A percentile compares a stretch with the other conserved stretches of the same genome.
Evolutionary conservation across 2,329 filamentous ascomycete genomes (phyloP).

Genomic region (Aspergillus fijiensis): DNA sequence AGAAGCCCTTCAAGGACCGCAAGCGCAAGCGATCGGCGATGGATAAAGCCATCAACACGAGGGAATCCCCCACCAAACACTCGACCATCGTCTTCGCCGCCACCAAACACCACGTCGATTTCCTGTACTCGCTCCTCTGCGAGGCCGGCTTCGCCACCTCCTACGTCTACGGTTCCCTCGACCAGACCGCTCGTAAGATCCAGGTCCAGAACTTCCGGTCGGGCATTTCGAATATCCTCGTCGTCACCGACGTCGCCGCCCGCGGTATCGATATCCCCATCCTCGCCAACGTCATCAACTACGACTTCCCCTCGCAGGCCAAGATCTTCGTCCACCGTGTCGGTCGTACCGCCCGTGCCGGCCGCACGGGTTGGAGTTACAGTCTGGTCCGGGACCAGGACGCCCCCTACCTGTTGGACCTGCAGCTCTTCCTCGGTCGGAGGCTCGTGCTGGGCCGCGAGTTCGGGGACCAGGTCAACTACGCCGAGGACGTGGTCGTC

Average conservation of each 20-base stretch:
- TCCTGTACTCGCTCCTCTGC: constrained; percentile 76
- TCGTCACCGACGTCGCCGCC: constrained; percentile 95
- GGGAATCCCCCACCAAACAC: constrained; percentile 76
- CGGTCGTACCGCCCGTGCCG: constrained; percentile 91
- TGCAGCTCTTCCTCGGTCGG: constrained; percentile 91
- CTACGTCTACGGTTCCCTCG: constrained; percentile 90
- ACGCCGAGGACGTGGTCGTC: constrained; percentile 78
- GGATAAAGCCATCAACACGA: constrained; percentile 52
- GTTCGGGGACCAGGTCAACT: constrained; percentile 61
- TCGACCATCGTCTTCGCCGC: constrained; percentile 94
- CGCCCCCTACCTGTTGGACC: constrained; percentile 85
- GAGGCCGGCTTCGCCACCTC: constrained; percentile 84
- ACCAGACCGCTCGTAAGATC: constrained; percentile 87
- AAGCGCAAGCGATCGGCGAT: constrained; percentile 52
- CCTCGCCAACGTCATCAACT: constrained; percentile 96
- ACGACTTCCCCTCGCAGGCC: constrained; percentile 93
- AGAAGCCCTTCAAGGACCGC: constrained; percentile 46
- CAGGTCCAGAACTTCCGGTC: constrained; percentile 87
- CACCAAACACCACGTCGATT: constrained; percentile 97
- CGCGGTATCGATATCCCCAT: constrained; percentile 97
- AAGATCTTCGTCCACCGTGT: constrained; percentile 97
- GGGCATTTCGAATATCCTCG: constrained; percentile 82
- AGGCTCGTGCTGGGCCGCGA: constrained; percentile 74
- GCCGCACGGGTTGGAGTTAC: constrained; percentile 90
- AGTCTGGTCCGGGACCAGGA: constrained; percentile 86